These are phyloP conservation scores for Lolium rigidum DNA, from an alignment of 176 grass and related monocot species.

Conservation along the genomic window DNA sequence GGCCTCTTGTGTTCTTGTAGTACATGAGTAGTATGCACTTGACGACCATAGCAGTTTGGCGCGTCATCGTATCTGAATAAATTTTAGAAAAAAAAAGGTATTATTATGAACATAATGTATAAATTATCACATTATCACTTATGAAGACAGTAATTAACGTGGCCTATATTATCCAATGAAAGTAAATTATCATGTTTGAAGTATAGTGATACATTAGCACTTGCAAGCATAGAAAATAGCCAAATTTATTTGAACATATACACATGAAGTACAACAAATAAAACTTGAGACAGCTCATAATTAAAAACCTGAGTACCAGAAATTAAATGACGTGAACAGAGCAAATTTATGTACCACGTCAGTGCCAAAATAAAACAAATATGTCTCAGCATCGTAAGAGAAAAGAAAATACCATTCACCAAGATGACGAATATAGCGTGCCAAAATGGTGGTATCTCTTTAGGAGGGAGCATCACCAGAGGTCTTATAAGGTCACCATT, in stretches of 20 bases:
- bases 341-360: not conserved
- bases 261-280: conserved; percentile 15
- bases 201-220: conserved; percentile 10
- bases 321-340: conserved; percentile 23
- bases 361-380: not conserved
- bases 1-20: conserved; percentile 88
- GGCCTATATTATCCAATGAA: not conserved
- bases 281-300: conserved; percentile 15
- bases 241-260: conserved; percentile 24
- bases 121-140: not conserved
- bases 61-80: conserved; percentile 87
- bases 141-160: conserved; percentile 7
- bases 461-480: conserved; percentile 84
- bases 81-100: not conserved
- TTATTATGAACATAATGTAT: conserved; percentile 24
- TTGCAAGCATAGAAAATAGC: conserved; percentile 8
- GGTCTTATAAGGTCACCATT: conserved; percentile 87
- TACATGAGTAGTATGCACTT: conserved; percentile 94
- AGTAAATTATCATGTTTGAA: not conserved
- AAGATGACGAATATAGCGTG: conserved; percentile 93
- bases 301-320: not conserved
- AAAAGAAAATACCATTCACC: conserved; percentile 85
- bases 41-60: conserved; percentile 90
- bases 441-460: conserved; percentile 99
- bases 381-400: conserved; percentile 2